These are phyloP conservation scores for Tylopilus cervinicoccineus DNA, from an alignment of 768 basidiomycete genomes.

Conservation along the genomic window DNA sequence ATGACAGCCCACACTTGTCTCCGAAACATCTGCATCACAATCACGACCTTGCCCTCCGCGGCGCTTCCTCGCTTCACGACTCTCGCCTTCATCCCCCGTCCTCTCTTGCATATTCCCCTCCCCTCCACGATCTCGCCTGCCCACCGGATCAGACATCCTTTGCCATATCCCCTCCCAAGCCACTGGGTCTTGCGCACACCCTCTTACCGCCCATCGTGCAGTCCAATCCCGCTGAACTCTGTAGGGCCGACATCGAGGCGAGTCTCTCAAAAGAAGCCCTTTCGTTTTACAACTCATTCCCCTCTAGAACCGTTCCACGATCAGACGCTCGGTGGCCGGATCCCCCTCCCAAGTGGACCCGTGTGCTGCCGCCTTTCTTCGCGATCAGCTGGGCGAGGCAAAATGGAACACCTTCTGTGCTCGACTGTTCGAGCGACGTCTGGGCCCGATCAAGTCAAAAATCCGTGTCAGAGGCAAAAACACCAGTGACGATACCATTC, in stretches of 20 bases:
- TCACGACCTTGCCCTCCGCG: conserved; percentile 21
- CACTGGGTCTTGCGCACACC: conserved; percentile 24
- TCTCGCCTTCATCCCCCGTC: conserved; percentile 24
- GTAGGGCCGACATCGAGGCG: conserved; percentile 24
- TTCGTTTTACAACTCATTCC: conserved; percentile 10
- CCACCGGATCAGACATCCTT: conserved; percentile 20
- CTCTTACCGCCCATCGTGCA: conserved; percentile 32
- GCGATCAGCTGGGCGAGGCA: conserved; percentile 39
- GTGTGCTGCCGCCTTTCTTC: conserved; percentile 42
- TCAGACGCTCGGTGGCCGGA: conserved; percentile 21
- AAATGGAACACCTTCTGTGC: conserved; percentile 46
- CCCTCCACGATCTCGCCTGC: conserved; percentile 25
- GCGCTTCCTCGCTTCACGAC: conserved; percentile 23
- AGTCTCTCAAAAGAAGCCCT: neutral
- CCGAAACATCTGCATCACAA: conserved; percentile 26
- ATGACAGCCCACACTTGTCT: conserved; percentile 23
- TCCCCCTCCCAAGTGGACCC: conserved; percentile 36
- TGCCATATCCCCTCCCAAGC: conserved; percentile 21
- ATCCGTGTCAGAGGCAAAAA: conserved; percentile 30
- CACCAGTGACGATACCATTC: conserved; percentile 24
- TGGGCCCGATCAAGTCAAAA: conserved; percentile 38
- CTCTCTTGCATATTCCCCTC: conserved; percentile 22
- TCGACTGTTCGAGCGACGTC: conserved; percentile 43
- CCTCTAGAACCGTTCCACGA: conserved; percentile 25
- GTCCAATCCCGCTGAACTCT: conserved; percentile 29